Evolutionary conservation across 129 eudicot species (phyloP), one percentile per base, ranked within the genome.

Genomic region (Pseudognaphalium luteoalbum): DNA sequence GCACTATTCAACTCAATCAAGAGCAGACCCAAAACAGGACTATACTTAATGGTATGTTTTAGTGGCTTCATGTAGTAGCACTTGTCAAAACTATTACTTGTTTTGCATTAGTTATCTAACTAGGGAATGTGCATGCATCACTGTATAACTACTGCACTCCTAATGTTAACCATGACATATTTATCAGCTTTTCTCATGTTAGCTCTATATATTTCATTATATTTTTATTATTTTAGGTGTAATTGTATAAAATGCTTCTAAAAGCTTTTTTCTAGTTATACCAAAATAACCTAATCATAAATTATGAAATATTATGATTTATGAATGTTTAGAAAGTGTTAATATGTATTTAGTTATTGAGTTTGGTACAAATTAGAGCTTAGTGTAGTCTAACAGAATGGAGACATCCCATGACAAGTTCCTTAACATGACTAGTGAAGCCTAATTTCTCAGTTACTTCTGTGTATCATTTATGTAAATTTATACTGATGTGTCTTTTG

Each of bases 11-110:
- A 75, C 75, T 41, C 70, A 78, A 81, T 59, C 86, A 85, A 71
- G 83, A 57, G 58, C 78, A 74, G 21, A 50, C 71, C 12, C 87
- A 78, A 41, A 79, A 42, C 15, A 78, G 67, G 54, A 68, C 14
- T 79, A 70, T 80, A 29, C 42, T 70, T 34, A 78, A 80, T 51
- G 79, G 95, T 91, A 88, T 70, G 95, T 81, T 62, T 75, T 60
- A 12, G 8, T 21, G 25, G 57, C 52, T 63, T 68, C 17, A 67
- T 77, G 60, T 29, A 70, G 70, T 41, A 11, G 25, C 35, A 9
- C 66, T 54, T 15, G 21, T 20, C 32, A 32, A 66, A 29, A 22
- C 9, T 7, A 29, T 65, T 77, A 67, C 68, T 56, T 68, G 17
- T 30, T 77, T 52, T 68, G 59, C 47, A 22, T 70, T 74, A 21